Evolutionary conservation across 345 rosid genomes (phyloP), one percentile per base, ranked within the genome.

Genomic region (Bruguiera sexangula): DNA sequence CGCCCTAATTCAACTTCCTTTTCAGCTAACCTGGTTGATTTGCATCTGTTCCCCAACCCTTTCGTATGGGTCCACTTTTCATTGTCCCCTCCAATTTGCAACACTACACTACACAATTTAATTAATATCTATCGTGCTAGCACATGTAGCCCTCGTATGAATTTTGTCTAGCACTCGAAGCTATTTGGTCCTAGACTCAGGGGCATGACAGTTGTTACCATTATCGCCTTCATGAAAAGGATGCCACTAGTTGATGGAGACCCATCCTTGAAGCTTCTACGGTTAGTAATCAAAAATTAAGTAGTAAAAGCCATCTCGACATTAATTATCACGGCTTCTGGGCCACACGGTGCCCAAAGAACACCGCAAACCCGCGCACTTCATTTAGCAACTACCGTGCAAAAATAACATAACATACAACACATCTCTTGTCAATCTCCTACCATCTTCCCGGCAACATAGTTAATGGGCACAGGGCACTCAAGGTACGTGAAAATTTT

Each of bases 181-280:
- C 60, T 62, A 15, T 53, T 59, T 61, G 66, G 73, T 71, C 87
- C 83, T 85, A 75, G 73, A 82, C 81, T 72, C 69, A 71, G 76
- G 86, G 82, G 85, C 71, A 82, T 77, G 83, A 74, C 82, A 79
- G 83, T 81, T 82, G 86, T 68, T 78, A 73, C 74, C 80, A 79
- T 80, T 69, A 81, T 79, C 77, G 71, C 77, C 84, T 75, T 74
- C 79, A 66, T 73, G 85, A 80, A 80, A 79, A 66, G 67, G 79
- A 80, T 82, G 70, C 78, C 80, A 81, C 82, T 74, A 58, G 48
- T 59, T 77, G 86, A 84, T 82, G 75, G 68, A 73, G 84, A 81
- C 85, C 79, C 73, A 61, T 75, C 80, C 51, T 56, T 27, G 3
- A 6, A 29, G 55, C 62, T 66, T 70, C 65, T 20, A 22, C 24